Percentiles rank a stretch among this genome's conserved stretches.
Evolutionary conservation across 2,329 filamentous ascomycete species (phyloP).

Genomic region (Pseudocercospora eumusae): DNA sequence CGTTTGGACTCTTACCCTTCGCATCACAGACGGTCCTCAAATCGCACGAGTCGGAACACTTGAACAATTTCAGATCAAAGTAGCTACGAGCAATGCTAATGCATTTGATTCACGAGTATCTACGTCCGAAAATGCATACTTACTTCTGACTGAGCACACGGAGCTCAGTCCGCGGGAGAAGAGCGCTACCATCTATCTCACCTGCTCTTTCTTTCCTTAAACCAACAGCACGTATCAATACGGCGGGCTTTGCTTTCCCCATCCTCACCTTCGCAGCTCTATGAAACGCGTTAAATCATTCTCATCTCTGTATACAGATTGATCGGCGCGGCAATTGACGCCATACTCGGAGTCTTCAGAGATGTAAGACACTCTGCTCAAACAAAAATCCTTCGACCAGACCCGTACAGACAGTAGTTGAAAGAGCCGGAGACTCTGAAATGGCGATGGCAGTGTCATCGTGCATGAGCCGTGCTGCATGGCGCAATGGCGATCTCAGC

Average conservation of each 20-base stretch:
- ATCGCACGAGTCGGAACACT: not conserved
- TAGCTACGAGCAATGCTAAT: not conserved
- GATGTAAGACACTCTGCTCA: not conserved
- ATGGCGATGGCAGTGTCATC: not conserved
- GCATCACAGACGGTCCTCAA: not conserved
- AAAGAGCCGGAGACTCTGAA: no score
- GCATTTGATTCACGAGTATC: not conserved
- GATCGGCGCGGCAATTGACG: not conserved
- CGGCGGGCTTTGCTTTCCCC: not conserved
- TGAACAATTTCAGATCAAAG: not conserved
- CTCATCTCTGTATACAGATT: not conserved
- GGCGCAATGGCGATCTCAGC: not conserved
- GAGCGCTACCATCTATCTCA: not conserved
- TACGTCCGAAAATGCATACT: not conserved
- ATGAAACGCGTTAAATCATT: not conserved
- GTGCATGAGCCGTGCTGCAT: not conserved
- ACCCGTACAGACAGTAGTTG: no score
- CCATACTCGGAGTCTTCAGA: not conserved
- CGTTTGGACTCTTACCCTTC: not conserved
- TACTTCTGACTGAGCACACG: not conserved
- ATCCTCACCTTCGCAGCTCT: not conserved
- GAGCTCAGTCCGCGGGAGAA: not conserved
- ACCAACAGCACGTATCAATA: not conserved
- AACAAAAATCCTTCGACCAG: no score
- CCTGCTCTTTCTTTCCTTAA: not conserved